Conservation (phyloP, 345 rosid species). For the Draba incana region DNA sequence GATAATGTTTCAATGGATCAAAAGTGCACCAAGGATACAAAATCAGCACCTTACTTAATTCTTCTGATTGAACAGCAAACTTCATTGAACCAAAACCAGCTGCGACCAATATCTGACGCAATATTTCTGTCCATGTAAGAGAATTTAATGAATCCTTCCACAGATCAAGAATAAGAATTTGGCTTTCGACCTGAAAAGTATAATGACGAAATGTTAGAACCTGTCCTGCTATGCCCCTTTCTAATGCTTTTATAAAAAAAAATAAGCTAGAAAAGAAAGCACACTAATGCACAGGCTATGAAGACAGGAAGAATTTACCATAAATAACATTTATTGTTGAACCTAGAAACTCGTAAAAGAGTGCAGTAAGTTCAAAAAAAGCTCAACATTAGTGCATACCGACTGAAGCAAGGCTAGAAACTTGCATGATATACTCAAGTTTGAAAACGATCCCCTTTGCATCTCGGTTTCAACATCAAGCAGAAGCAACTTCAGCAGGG, state of each 20-base stretch:
- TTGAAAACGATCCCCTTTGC: constrained; percentile 52
- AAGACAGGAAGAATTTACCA: constrained; percentile 4
- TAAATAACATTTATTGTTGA: constrained; percentile 2
- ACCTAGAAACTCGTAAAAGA: constrained; percentile 13
- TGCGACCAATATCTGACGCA: constrained; percentile 78
- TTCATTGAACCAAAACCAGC: constrained; percentile 91
- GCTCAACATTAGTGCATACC: constrained; percentile 53
- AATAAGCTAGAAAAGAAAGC: constrained; percentile 13
- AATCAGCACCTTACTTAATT: constrained; percentile 67
- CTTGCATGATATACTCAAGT: constrained; percentile 77
- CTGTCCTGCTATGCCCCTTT: background rate
- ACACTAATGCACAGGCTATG: background rate
- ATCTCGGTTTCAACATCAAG: constrained; percentile 70
- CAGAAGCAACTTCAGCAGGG: constrained; percentile 85
- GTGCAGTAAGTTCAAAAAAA: constrained; percentile 6
- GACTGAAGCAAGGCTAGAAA: constrained; percentile 91
- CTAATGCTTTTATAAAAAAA: background rate
- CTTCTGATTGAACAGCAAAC: constrained; percentile 50
- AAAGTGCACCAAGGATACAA: constrained; percentile 15
- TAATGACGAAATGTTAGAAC: constrained; percentile 12
- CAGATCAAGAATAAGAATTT: constrained; percentile 59
- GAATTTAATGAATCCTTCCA: constrained; percentile 90
- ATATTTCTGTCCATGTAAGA: constrained; percentile 88
- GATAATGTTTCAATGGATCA: constrained; percentile 22
- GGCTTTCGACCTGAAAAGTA: constrained; percentile 69